Conservation (phyloP, 2,329 filamentous ascomycete genomes). For the Pseudogymnoascus sp. region DNA sequence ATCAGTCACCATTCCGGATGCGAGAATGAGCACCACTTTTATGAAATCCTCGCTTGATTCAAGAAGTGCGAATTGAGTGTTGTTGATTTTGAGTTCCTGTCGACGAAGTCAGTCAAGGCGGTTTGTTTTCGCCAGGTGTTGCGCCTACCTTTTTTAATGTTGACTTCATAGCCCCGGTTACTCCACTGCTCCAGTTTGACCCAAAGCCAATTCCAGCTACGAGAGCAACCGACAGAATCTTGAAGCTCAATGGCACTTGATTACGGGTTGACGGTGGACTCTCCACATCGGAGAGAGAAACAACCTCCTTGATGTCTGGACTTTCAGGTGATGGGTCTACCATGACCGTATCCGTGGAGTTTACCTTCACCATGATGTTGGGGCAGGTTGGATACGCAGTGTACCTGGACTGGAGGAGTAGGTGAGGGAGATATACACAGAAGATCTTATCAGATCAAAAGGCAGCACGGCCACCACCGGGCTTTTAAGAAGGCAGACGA, state of each 20-base stretch:
- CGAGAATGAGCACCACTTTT: slow-evolving; percentile 47
- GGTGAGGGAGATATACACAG: not conserved
- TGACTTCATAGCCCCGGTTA: slow-evolving; percentile 53
- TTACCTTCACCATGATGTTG: not conserved
- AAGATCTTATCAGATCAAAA: not conserved
- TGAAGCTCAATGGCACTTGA: slow-evolving; percentile 23
- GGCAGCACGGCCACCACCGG: not conserved
- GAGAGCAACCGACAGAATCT: slow-evolving; percentile 40
- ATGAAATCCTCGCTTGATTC: slow-evolving; percentile 57
- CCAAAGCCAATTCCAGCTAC: slow-evolving; percentile 51
- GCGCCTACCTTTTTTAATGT: slow-evolving; percentile 45
- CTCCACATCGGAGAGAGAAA: not conserved
- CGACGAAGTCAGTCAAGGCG: not conserved
- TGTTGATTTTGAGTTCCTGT: slow-evolving; percentile 48
- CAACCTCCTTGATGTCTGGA: not conserved
- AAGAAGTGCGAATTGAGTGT: slow-evolving; percentile 50
- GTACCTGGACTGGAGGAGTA: not conserved
- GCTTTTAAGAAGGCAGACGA: not conserved
- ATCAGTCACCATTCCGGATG: slow-evolving; percentile 49
- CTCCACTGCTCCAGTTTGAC: slow-evolving; percentile 51
- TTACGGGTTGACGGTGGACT: not conserved
- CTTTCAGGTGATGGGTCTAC: not conserved
- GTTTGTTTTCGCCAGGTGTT: slow-evolving; percentile 1
- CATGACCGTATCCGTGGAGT: not conserved
- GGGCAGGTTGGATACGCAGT: not conserved